Evolutionary conservation across 192 early-diverging fungal species (phyloP), one percentile per base, ranked within the genome.

Genomic region (Linnemannia hyalina): DNA sequence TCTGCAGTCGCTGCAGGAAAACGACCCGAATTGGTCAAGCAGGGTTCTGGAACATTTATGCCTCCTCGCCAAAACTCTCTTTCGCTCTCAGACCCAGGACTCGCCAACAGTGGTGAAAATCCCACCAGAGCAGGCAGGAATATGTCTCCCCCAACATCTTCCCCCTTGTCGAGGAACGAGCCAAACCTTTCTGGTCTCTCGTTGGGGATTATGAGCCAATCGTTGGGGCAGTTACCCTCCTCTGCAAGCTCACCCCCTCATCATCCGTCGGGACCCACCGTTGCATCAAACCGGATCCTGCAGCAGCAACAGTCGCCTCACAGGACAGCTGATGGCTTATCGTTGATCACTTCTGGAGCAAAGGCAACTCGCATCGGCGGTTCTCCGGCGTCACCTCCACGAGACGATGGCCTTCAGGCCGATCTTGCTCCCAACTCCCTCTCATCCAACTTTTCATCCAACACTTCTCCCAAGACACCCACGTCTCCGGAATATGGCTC

Each of bases 401-500:
- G 74, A 16, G 54, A 70, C 26, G 16, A 76, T 46, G 72, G 70
- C 22, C 36, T 29, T 15, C 23, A 69, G 20, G 46, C 16, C 10
- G 78, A 76, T 36, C 49, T 80, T 29, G 60, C 60, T 4, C 54
- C 79, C 60, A 86, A 80, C 42, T 86, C 84, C 4, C 81, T 76
- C 32, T 86, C 84, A 0, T 86, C 84, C n/a, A 81, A 70, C 36
- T 76, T 81, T 16, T 86, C 84, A 23, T 73, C 70, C 65, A 80
- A 81, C 13, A 63, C 68, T 18, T 70, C 75, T 8, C 84, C 84
- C 20, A 75, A 76, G 8, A 81, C 84, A 36, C 84, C 84, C 0
- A 81, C 80, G 15, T 86, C 84, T 4, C 84, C 78, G 46, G 84
- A 57, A 38, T 86, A 81, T 60, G 79, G 78, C 13, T 86, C 75